Evolutionary conservation across 768 basidiomycete species (phyloP), one percentile per base, ranked within the genome.

Genomic region (Daedaleopsis nitida): DNA sequence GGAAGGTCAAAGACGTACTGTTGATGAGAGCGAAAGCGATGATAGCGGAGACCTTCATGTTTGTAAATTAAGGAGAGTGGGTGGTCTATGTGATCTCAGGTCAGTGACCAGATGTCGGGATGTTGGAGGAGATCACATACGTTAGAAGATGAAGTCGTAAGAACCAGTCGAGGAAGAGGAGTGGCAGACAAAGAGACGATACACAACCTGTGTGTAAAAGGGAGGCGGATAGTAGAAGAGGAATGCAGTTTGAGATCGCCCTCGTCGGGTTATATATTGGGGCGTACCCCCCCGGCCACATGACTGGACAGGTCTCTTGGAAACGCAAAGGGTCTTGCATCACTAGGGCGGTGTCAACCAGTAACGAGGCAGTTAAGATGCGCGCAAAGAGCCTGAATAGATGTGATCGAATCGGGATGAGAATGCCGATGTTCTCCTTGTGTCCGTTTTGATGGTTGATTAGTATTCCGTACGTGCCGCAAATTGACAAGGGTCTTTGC

Each of bases 1-100:
- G 2, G 27, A n/a, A 16, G 17, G 6, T 21, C 8, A 24, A 44
- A 27, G 13, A 55, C 59, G 23, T 34, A 55, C 52, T 24, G 59
- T 54, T 49, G 47, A 60, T 27, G 21, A 60, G 45, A 52, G 52
- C 37, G 34, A 54, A 21, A 47, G 59, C 51, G 35, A 60, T 19
- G 61, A 58, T 17, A n/a, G 48, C 52, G 27, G 56, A 52, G 56
- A 50, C 50, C 55, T 56, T 62, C 60, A 62, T 62, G 38, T 38
- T 57, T 37, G 52, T 57, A 51, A 32, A 32, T 32, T 32, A 32
- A 60, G 14, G 59, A 55, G 37, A 39, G 53, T 54, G 52, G 17
- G 11, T 39, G 45, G 39, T 60, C 54, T 55, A 24, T 3, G n/a
- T 12, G 16, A 9, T 23, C 23, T 13, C 5, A 7, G 47, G 47